Percentiles rank a stretch among this genome's conserved stretches.
These are phyloP conservation scores for Schizochytrium sp. DNA, from an alignment of 108 stramenopile genomes.

Conservation along the genomic window DNA sequence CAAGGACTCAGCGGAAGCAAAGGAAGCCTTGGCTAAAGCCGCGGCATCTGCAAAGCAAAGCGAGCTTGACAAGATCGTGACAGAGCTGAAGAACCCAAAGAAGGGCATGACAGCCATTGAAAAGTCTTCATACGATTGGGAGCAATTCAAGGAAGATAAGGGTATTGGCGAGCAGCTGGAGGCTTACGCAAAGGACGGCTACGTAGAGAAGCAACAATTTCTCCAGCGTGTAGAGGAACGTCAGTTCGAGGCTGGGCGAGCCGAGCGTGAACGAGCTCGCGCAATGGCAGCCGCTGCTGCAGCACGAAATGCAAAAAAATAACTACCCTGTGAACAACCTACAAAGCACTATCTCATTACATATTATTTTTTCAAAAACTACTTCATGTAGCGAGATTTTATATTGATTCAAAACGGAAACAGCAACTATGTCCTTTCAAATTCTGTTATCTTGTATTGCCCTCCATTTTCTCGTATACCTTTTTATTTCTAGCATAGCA, in stretches of 20 bases:
- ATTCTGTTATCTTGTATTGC: too few species aligned
- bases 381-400: too few species aligned
- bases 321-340: too few species aligned
- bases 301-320: neutral
- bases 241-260: conserved; percentile 32
- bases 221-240: conserved; percentile 58
- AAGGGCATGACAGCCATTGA: conserved; percentile 34
- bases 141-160: conserved; percentile 53
- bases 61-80: conserved; percentile 41
- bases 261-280: conserved; percentile 58
- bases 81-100: conserved; percentile 45
- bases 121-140: conserved; percentile 56
- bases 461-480: too few species aligned
- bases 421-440: too few species aligned
- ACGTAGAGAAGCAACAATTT: conserved; percentile 57
- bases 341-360: too few species aligned
- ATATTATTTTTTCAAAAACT: too few species aligned
- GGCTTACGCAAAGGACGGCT: conserved; percentile 48
- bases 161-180: conserved; percentile 54
- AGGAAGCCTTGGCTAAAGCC: conserved; percentile 3
- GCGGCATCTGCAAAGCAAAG: neutral
- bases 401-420: too few species aligned
- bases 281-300: conserved; percentile 19
- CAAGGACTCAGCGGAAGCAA: conserved; percentile 28
- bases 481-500: too few species aligned